A percentile compares a stretch with the other conserved stretches of the same genome.
Conservation (phyloP, 106 monocot species). For the Cymbidium sinense region DNA sequence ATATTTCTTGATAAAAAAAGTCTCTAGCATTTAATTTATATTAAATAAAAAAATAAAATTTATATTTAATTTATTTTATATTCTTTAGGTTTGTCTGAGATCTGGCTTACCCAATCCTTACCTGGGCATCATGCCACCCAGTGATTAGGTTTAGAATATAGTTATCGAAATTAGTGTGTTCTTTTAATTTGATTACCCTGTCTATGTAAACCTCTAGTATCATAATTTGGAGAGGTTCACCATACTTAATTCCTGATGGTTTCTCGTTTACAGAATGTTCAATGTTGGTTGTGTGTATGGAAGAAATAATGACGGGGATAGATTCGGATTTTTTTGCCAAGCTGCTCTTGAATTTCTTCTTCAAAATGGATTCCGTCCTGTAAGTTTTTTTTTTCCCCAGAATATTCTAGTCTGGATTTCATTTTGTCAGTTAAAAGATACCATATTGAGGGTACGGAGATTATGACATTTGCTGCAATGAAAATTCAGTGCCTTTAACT, state of each 20-base stretch:
- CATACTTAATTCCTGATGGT: constrained; percentile 1
- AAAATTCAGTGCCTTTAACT: not conserved
- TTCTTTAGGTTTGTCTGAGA: not conserved
- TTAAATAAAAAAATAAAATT: not conserved
- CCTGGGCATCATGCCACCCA: not conserved
- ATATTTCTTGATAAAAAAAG: too few relatives aligned
- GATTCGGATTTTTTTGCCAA: constrained; percentile 93
- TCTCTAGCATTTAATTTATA: too few relatives aligned
- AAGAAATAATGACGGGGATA: constrained; percentile 65
- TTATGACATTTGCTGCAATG: not conserved
- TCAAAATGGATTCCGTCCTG: constrained; percentile 75
- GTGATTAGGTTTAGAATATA: not conserved
- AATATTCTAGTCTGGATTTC: not conserved
- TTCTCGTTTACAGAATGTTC: constrained; percentile 70
- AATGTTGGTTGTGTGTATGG: constrained; percentile 83
- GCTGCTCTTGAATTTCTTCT: constrained; percentile 88
- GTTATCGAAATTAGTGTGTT: not conserved
- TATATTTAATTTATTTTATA: not conserved
- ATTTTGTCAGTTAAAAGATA: not conserved
- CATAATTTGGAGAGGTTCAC: not conserved
- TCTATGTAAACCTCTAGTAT: not conserved
- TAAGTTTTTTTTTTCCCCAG: constrained; percentile 22
- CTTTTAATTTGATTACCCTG: not conserved
- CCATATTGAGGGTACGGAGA: not conserved
- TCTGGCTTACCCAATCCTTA: not conserved